Conservation (phyloP, 225 moss, liverwort and hornwort genomes). For the Pleurozium schreberi region DNA sequence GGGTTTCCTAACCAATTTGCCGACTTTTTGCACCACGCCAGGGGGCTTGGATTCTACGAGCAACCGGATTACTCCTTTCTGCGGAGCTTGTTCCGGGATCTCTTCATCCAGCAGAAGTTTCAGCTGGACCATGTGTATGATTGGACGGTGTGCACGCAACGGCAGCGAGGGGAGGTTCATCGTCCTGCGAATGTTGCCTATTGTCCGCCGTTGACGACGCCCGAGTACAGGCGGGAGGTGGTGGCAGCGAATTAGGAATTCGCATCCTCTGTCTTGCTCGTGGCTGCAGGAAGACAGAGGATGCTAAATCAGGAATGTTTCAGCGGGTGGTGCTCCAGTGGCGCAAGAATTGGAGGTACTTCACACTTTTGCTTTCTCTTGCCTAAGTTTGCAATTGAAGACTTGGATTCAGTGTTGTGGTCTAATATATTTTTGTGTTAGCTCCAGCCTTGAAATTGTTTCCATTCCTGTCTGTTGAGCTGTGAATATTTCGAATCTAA, state of each 20-base stretch:
- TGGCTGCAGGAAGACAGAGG: neutral
- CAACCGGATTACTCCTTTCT: slow-evolving; percentile 38
- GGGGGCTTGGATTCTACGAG: slow-evolving; percentile 27
- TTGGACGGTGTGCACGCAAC: slow-evolving; percentile 22
- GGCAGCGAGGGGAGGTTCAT: neutral
- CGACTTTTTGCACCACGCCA: slow-evolving; percentile 30
- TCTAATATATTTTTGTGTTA: neutral
- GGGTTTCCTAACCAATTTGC: slow-evolving; percentile 23
- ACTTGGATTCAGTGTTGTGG: too few species aligned
- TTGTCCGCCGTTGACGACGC: slow-evolving; percentile 17
- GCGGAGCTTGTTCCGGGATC: slow-evolving; percentile 37
- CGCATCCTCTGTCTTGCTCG: neutral
- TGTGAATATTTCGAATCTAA: neutral
- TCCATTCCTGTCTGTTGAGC: neutral
- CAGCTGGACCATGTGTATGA: slow-evolving; percentile 50
- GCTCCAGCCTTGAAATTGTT: neutral
- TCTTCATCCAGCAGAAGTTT: slow-evolving; percentile 39
- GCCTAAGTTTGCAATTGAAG: neutral
- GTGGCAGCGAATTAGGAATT: slow-evolving; percentile 35
- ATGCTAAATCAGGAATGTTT: neutral
- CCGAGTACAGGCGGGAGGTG: slow-evolving; percentile 26
- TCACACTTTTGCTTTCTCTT: neutral
- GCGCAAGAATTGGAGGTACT: neutral
- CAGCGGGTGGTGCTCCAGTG: neutral
- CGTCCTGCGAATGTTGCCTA: slow-evolving; percentile 7